Conservation (phyloP, 129 eudicot species). For the Sambucus nigra region DNA sequence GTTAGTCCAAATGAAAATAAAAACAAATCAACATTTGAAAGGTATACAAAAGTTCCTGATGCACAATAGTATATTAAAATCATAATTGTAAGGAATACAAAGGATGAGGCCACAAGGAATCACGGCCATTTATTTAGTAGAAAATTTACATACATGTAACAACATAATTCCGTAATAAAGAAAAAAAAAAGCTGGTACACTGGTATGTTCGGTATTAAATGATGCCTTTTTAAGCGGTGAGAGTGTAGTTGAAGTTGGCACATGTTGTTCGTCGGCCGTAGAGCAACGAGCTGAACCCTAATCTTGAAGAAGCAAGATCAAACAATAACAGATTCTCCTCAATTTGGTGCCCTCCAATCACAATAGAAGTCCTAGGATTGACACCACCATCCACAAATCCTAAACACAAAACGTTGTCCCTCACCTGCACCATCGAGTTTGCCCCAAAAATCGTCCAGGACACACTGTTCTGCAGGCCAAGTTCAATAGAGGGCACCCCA, state of each 20-base stretch:
- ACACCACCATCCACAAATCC: slow-evolving; percentile 28
- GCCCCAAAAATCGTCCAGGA: slow-evolving; percentile 29
- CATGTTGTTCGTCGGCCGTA: slow-evolving; percentile 13
- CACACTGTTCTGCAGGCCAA: slow-evolving; percentile 14
- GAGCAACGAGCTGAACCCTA: slow-evolving; percentile 28
- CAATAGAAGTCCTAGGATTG: slow-evolving; percentile 14
- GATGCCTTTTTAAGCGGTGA: too few species aligned
- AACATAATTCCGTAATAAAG: too few species aligned
- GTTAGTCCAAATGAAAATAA: too few species aligned
- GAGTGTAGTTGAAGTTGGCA: slow-evolving; percentile 27
- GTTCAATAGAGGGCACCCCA: slow-evolving; percentile 28
- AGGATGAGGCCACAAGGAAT: too few species aligned
- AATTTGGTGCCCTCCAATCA: slow-evolving; percentile 32
- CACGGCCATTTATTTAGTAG: too few species aligned
- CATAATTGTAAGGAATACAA: too few species aligned
- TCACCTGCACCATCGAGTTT: slow-evolving; percentile 30
- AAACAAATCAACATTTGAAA: too few species aligned
- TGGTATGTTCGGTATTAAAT: too few species aligned
- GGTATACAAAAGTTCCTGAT: too few species aligned
- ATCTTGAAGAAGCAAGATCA: slow-evolving; percentile 13
- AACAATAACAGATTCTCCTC: slow-evolving; percentile 30
- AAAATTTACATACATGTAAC: too few species aligned
- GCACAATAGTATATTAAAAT: too few species aligned
- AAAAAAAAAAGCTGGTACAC: too few species aligned
- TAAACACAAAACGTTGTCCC: slow-evolving; percentile 21